Base-by-base conservation (phyloP, 2,329 filamentous ascomycete genomes). In the Xylaria sp. region DNA sequence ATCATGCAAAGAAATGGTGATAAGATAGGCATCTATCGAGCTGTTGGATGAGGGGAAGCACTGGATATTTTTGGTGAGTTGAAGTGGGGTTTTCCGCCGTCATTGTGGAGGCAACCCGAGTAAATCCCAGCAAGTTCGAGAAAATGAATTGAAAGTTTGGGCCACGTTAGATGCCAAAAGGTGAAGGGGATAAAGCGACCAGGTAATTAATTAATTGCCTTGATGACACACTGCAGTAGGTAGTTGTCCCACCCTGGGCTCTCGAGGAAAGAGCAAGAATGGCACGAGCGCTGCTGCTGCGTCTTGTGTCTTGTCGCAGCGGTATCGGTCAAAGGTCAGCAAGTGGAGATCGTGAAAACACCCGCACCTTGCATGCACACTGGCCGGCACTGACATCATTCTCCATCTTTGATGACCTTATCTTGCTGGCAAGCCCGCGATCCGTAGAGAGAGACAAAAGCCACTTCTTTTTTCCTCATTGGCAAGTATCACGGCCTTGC, bases 401-500 rank as follows among this genome's bases (percentile, higher is more conserved):
- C 61, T 60, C 61, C 64, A 60, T 64, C 54, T 57, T 66, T 66
- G 46, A 56, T 64, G 64, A 62, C 61, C 56, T 50, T 64, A 11
- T 33, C 31, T 40, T 21, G 19, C 56, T 50, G 21, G 33, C 14
- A 25, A 47, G 49, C 31, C 40, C 17, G 38, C 11, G 37, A n/a
- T 46, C 19, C 37, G 40, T 19, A 37, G 31, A 38, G 31, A 15
- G 19, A 25, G 9, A 31, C 43, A 51, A 45, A 43, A 45, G 17
- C 19, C 35, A 23, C 40, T 21, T 31, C 12, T 58, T 2, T 5
- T 23, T 23, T 14, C 50, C 25, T 14, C 17, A n/a, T 33, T 28
- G 15, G 33, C 45, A 43, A 45, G 50, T 5, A 21, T 45, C 31
- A 11, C 19, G 35, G 47, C 28, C 57, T 12, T 12, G 31, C 14